Evolutionary conservation across 306 rosid species (phyloP).

Genomic region (Fragaria ananassa): DNA sequence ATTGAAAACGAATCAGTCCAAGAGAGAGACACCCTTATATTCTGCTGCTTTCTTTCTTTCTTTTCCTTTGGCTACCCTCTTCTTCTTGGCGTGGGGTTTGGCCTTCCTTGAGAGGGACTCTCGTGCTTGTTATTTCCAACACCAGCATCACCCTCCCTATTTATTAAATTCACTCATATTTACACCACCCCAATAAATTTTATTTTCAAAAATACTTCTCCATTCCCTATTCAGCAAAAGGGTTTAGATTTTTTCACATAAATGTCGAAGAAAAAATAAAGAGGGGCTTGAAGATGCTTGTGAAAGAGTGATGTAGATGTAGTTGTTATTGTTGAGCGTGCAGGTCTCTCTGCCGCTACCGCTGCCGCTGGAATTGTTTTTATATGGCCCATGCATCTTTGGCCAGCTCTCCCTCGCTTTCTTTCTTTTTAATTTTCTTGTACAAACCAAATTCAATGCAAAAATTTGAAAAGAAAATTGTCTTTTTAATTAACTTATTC

Average conservation of each 20-base stretch:
- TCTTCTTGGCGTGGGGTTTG: constrained; percentile 53
- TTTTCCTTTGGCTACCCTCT: constrained; percentile 21
- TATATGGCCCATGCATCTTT: constrained; percentile 48
- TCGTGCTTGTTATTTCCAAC: constrained; percentile 39
- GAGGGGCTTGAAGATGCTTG: not conserved
- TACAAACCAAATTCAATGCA: not conserved
- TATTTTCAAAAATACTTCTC: not conserved
- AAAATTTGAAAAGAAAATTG: not conserved
- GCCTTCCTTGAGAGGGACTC: constrained; percentile 45
- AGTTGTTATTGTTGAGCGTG: constrained; percentile 40
- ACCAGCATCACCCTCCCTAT: constrained; percentile 15
- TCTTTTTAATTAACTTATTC: not conserved
- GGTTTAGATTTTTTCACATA: not conserved
- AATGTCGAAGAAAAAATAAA: not conserved
- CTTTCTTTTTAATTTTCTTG: not conserved
- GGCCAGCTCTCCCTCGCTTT: constrained; percentile 36
- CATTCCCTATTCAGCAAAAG: not conserved
- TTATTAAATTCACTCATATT: constrained; percentile 2
- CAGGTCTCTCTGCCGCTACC: constrained; percentile 45
- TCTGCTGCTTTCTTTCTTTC: constrained; percentile 28
- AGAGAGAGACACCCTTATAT: constrained; percentile 62
- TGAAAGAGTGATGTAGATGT: constrained; percentile 23
- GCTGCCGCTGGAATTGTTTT: constrained; percentile 48
- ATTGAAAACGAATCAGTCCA: constrained; percentile 76
- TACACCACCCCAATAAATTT: not conserved